Evolutionary conservation across 176 grass and related monocot genomes (phyloP).

Genomic region (Otatea glauca): DNA sequence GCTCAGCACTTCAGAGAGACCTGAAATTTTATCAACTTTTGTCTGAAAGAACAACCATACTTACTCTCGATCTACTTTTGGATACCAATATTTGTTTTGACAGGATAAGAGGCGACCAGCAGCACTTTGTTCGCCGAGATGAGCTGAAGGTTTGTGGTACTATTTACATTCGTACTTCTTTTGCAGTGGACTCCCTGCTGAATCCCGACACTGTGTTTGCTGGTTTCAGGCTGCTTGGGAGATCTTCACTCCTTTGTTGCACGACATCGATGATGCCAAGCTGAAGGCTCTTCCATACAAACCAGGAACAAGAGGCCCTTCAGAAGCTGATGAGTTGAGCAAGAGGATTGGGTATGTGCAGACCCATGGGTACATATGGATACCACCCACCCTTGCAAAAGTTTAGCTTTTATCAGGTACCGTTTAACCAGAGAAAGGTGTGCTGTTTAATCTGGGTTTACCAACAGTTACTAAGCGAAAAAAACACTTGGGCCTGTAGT

Average conservation of each 20-base stretch:
- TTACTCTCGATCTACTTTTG: neutral
- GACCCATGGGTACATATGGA: slow-evolving; percentile 90
- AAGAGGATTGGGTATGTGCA: slow-evolving; percentile 73
- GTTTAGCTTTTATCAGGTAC: slow-evolving; percentile 5
- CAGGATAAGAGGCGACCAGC: slow-evolving; percentile 97
- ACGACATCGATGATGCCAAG: slow-evolving; percentile 79
- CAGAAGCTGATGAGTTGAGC: slow-evolving; percentile 74
- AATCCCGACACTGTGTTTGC: slow-evolving; percentile 11
- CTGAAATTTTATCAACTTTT: neutral
- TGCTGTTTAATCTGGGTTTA: neutral
- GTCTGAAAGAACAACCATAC: neutral
- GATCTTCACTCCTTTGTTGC: slow-evolving; percentile 92
- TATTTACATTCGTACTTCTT: neutral
- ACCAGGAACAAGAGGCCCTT: slow-evolving; percentile 71
- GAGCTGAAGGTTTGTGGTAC: slow-evolving; percentile 71
- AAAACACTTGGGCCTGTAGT: neutral
- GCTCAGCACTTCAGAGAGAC: neutral
- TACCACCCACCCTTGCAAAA: slow-evolving; percentile 70
- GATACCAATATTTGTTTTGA: slow-evolving; percentile 35
- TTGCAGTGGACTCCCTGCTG: neutral
- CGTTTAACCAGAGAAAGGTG: neutral
- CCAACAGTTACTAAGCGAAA: neutral
- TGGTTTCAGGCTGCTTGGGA: slow-evolving; percentile 87
- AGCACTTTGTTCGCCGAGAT: slow-evolving; percentile 94
- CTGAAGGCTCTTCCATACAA: slow-evolving; percentile 69